These are phyloP conservation scores for Pythium monospermum DNA, from an alignment of 352 stramenopile species.

Conservation along the genomic window DNA sequence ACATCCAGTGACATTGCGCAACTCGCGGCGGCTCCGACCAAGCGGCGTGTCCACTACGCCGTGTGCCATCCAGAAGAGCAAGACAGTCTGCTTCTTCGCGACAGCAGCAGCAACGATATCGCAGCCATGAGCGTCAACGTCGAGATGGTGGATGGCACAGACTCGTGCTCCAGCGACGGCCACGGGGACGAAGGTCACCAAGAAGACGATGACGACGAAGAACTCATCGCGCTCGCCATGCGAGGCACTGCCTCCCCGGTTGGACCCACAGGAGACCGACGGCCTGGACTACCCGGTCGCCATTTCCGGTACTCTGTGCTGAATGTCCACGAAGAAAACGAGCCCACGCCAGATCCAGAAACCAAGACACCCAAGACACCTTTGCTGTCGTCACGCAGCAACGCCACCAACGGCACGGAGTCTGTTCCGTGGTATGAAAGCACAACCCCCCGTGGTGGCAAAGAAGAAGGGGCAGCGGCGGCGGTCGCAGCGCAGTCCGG, in stretches of 20 bases:
- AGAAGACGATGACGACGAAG: slow-evolving; percentile 22
- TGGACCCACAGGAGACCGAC: slow-evolving; percentile 14
- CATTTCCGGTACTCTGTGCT: slow-evolving; percentile 74
- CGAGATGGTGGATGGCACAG: slow-evolving; percentile 17
- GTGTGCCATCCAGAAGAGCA: slow-evolving; percentile 46
- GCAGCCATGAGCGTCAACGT: slow-evolving; percentile 19
- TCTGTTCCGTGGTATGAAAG: slow-evolving; percentile 41
- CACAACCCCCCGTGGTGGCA: slow-evolving; percentile 24
- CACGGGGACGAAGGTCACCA: no score
- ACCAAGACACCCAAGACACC: slow-evolving; percentile 37
- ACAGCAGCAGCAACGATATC: slow-evolving; percentile 6
- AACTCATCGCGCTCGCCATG: background rate
- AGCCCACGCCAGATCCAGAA: no score
- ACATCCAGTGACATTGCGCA: slow-evolving; percentile 28
- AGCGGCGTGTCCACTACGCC: slow-evolving; percentile 66
- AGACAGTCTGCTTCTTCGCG: no score
- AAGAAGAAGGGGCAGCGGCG: slow-evolving; percentile 24
- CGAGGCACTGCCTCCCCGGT: no score
- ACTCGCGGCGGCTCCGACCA: slow-evolving; percentile 48
- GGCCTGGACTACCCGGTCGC: slow-evolving; percentile 54
- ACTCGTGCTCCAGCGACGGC: slow-evolving; percentile 36
- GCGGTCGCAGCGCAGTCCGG: slow-evolving; percentile 18
- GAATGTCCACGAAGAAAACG: slow-evolving; percentile 37
- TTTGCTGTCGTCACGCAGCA: slow-evolving; percentile 36
- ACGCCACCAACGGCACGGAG: no score